Percentiles rank a stretch among this genome's conserved stretches.
These are phyloP conservation scores for Mycena vitilis DNA, from an alignment of 768 basidiomycete species.

Conservation along the genomic window DNA sequence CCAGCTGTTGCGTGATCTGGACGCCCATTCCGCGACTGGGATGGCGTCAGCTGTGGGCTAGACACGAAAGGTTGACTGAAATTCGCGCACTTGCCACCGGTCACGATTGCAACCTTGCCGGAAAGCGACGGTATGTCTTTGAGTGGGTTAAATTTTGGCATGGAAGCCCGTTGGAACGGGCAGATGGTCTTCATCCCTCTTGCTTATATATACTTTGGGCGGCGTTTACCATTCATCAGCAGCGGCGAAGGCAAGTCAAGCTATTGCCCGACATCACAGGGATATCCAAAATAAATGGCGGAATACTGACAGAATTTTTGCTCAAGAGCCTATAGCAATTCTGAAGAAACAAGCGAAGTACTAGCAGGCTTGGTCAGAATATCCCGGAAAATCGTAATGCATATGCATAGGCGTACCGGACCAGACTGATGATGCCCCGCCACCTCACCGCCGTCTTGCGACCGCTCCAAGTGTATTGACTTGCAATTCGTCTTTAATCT, in stretches of 20 bases:
- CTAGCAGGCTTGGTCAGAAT: too few relatives aligned
- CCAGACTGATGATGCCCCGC: too few relatives aligned
- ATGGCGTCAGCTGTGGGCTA: not conserved
- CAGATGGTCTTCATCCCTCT: not conserved
- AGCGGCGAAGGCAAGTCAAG: not conserved
- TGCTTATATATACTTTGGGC: not conserved
- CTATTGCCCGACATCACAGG: not conserved
- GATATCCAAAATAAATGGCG: too few relatives aligned
- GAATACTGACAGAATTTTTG: too few relatives aligned
- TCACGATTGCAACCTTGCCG: conserved; percentile 14
- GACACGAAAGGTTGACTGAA: not conserved
- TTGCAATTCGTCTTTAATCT: too few relatives aligned
- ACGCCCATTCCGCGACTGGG: conserved; percentile 32
- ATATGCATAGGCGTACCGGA: too few relatives aligned
- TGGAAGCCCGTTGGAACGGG: not conserved
- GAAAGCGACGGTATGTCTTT: conserved; percentile 13
- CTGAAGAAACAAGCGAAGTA: too few relatives aligned
- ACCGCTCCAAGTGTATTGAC: too few relatives aligned
- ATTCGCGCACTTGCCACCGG: conserved; percentile 7
- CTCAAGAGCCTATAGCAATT: too few relatives aligned
- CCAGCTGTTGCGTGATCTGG: conserved; percentile 34
- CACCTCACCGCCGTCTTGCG: too few relatives aligned
- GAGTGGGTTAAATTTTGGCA: conserved; percentile 12
- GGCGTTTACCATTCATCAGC: not conserved
- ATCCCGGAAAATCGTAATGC: too few relatives aligned